Conservation (phyloP, 2,329 filamentous ascomycete species). For the Leptosphaerulina australis region DNA sequence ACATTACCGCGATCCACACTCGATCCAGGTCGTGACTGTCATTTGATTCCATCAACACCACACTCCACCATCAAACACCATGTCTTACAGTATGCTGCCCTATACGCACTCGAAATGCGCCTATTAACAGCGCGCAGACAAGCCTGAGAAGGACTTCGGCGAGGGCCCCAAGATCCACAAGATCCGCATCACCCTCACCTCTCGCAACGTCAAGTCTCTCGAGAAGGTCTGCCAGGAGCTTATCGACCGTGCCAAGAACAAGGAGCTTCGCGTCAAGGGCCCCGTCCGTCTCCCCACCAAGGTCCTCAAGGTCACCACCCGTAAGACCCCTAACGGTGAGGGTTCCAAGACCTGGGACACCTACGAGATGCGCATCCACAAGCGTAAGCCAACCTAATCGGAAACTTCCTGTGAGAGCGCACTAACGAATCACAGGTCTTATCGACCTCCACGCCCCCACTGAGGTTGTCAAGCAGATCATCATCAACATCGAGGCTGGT, state of each 20-base stretch:
- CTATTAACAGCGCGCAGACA: slow-evolving; percentile 57
- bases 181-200: slow-evolving; percentile 97
- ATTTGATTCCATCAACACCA: slow-evolving; percentile 32
- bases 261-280: slow-evolving; percentile 98
- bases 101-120: background rate
- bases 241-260: slow-evolving; percentile 96
- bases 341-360: slow-evolving; percentile 99
- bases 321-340: slow-evolving; percentile 99
- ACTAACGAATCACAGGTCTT: slow-evolving; percentile 54
- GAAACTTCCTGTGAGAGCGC: background rate
- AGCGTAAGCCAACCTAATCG: slow-evolving; percentile 61
- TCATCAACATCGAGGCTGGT: slow-evolving; percentile 93
- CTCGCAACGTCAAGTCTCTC: slow-evolving; percentile 90
- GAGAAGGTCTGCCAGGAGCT: slow-evolving; percentile 93
- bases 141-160: slow-evolving; percentile 89
- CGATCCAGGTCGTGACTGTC: slow-evolving; percentile 57
- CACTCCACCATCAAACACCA: slow-evolving; percentile 35
- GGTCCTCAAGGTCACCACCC: slow-evolving; percentile 94
- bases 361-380: slow-evolving; percentile 99
- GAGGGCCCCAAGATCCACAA: slow-evolving; percentile 96
- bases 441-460: slow-evolving; percentile 98
- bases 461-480: slow-evolving; percentile 96
- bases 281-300: slow-evolving; percentile 97
- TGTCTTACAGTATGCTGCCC: slow-evolving; percentile 44
- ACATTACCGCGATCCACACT: slow-evolving; percentile 58